Conservation (phyloP, 116 monocot genomes). For the Phalaenopsis hybrid region DNA sequence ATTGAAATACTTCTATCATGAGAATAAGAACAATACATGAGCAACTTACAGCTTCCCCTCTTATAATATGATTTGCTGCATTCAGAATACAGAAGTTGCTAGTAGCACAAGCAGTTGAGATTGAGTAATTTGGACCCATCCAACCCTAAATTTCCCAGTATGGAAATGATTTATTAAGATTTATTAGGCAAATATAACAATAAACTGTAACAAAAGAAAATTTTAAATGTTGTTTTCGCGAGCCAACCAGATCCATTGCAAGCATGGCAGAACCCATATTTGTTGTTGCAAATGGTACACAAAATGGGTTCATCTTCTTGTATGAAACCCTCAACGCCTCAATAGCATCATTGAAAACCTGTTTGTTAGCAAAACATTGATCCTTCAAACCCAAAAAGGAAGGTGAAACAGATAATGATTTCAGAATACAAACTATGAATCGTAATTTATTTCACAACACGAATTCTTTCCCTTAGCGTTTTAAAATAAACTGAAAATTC, state of each 20-base stretch:
- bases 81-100: slow-evolving; percentile 85
- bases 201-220: slow-evolving; percentile 1
- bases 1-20: neutral
- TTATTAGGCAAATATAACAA: neutral
- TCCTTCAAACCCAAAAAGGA: neutral
- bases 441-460: neutral
- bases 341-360: slow-evolving; percentile 70
- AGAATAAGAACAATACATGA: slow-evolving; percentile 5
- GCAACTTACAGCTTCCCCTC: slow-evolving; percentile 84
- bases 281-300: slow-evolving; percentile 88
- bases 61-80: slow-evolving; percentile 88
- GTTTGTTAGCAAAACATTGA: neutral
- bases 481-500: neutral
- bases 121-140: slow-evolving; percentile 98
- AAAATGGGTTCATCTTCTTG: slow-evolving; percentile 93
- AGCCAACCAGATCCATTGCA: slow-evolving; percentile 85
- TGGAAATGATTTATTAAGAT: neutral
- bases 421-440: neutral
- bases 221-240: neutral
- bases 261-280: slow-evolving; percentile 99
- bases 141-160: slow-evolving; percentile 40
- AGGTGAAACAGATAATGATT: neutral
- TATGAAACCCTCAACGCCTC: slow-evolving; percentile 70
- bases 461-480: neutral
- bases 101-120: slow-evolving; percentile 96